phyloP scores from a whole-genome alignment of 805 yeast genomes.

The Jamesozyma lodderae region DNA sequence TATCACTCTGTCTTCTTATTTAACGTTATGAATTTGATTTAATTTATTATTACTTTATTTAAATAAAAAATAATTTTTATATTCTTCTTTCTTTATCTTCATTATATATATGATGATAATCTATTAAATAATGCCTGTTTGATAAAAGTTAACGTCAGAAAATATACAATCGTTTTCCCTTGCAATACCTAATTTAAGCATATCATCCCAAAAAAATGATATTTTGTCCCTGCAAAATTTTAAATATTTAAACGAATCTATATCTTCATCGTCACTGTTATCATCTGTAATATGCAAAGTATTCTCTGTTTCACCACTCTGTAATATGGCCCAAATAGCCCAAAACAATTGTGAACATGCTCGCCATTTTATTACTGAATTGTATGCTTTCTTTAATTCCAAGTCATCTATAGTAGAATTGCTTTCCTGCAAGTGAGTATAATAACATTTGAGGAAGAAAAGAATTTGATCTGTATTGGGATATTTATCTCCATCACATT shows the following conservation, averaged over 20 bases:
- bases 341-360: conserved; percentile 67
- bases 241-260: conserved; percentile 56
- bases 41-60: neutral
- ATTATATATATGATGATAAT: neutral
- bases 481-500: conserved; percentile 40
- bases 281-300: conserved; percentile 14
- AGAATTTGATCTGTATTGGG: conserved; percentile 61
- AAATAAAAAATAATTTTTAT: neutral
- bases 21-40: neutral
- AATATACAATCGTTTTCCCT: conserved; percentile 30
- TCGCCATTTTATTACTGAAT: conserved; percentile 66
- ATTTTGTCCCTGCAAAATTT: conserved; percentile 66
- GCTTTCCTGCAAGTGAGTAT: conserved; percentile 36
- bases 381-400: conserved; percentile 42
- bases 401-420: conserved; percentile 13
- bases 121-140: neutral
- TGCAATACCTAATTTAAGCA: conserved; percentile 49
- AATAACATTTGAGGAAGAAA: conserved; percentile 60
- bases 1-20: neutral
- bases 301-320: conserved; percentile 38
- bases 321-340: conserved; percentile 87
- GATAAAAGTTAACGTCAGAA: conserved; percentile 36
- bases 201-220: conserved; percentile 61
- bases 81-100: neutral
- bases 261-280: conserved; percentile 27